Conservation (phyloP, 495 filamentous ascomycete species). For the Apiosordaria backusii region DNA sequence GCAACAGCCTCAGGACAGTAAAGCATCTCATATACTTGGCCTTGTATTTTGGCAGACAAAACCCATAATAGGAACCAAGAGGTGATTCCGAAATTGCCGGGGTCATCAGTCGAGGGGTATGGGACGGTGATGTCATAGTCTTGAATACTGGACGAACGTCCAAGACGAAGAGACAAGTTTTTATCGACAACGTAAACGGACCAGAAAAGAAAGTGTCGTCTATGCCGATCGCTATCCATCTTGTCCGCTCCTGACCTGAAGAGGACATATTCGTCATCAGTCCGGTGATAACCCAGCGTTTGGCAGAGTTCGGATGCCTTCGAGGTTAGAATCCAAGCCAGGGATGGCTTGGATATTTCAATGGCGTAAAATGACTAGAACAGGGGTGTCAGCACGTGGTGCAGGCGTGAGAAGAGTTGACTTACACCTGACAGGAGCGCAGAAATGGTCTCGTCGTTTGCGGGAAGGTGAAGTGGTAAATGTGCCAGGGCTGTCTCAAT, state of each 20-base stretch:
- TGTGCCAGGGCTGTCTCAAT: slow-evolving; percentile 54
- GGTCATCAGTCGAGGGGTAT: slow-evolving; percentile 1
- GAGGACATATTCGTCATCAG: slow-evolving; percentile 1
- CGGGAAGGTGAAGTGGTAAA: slow-evolving; percentile 54
- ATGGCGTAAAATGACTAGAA: slow-evolving; percentile 47
- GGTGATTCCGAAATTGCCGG: neutral
- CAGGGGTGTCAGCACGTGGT: neutral
- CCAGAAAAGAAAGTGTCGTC: slow-evolving; percentile 56
- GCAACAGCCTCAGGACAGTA: slow-evolving; percentile 19
- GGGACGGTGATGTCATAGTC: slow-evolving; percentile 56
- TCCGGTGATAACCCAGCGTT: slow-evolving; percentile 59
- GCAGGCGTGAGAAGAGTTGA: neutral
- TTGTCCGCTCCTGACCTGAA: neutral
- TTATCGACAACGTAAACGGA: slow-evolving; percentile 56
- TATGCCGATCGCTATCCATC: neutral
- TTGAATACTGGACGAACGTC: slow-evolving; percentile 56
- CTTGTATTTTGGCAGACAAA: slow-evolving; percentile 14
- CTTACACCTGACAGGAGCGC: slow-evolving; percentile 55
- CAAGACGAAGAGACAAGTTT: slow-evolving; percentile 56
- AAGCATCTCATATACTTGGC: slow-evolving; percentile 21
- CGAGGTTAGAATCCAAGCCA: slow-evolving; percentile 57
- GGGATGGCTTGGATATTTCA: slow-evolving; percentile 59
- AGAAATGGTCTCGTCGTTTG: slow-evolving; percentile 52
- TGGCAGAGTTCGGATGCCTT: slow-evolving; percentile 58
- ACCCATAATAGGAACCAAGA: slow-evolving; percentile 19